Evolutionary conservation across 1,284 basidiomycete genomes (phyloP).

Genomic region (Meira nashicola): DNA sequence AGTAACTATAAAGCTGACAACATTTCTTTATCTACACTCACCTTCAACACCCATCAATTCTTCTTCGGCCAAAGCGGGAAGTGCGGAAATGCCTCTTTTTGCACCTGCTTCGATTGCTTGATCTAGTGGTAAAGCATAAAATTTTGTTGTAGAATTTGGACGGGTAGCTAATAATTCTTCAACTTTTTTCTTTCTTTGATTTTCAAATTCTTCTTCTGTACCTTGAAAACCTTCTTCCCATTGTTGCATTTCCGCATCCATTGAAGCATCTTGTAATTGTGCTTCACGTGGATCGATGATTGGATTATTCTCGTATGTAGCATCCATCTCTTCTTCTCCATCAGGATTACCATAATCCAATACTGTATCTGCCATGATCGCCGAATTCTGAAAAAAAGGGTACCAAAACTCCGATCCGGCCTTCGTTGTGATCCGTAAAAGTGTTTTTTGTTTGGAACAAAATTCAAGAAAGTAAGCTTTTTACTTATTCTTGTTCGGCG

Average conservation of each 20-base stretch:
- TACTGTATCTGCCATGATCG: not conserved
- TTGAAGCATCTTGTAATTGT: not conserved
- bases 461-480: too few species aligned
- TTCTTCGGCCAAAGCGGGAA: conserved; percentile 16
- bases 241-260: conserved; percentile 10
- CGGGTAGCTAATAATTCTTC: not conserved
- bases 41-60: conserved; percentile 6
- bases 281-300: not conserved
- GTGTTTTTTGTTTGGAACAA: too few species aligned
- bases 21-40: too few species aligned
- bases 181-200: not conserved
- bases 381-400: too few species aligned
- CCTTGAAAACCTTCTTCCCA: conserved; percentile 8
- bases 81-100: conserved; percentile 20
- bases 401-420: too few species aligned
- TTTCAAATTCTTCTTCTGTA: conserved; percentile 2
- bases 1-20: too few species aligned
- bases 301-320: not conserved
- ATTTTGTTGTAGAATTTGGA: conserved; percentile 14
- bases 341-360: conserved; percentile 19
- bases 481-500: too few species aligned
- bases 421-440: too few species aligned
- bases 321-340: not conserved
- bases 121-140: conserved; percentile 34
- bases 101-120: conserved; percentile 33